Evolutionary conservation across 192 early-diverging fungal genomes (phyloP), one percentile per base, ranked within the genome.

Genomic region (Mortierella antarctica): DNA sequence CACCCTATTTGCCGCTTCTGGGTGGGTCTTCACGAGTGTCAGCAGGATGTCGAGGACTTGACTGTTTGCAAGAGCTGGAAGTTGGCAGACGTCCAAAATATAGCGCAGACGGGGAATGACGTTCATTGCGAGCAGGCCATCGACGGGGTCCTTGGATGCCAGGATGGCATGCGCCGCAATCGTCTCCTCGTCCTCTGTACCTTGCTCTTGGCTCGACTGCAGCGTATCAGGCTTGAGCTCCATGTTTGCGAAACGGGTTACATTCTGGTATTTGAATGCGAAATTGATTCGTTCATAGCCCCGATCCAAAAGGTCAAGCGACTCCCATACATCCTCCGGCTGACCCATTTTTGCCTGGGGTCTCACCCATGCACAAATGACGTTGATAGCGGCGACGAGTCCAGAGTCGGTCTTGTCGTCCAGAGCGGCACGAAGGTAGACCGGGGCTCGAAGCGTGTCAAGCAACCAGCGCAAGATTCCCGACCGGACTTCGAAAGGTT

Each of bases 401-500:
- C 88, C 93, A 6, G 87, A 83, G n/a, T 89, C 84, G 23, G 88
- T 80, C 54, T 83, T 85, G 52, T 92, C 93, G 64, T 94, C 93
- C 64, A 94, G 59, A 10, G 90, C 91, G 20, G 89, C 83, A 47
- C 93, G 83, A 54, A 93, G 71, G 64, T 90, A 85, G 4, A 91
- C 65, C 47, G 85, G 64, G 3, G 85, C 67, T 21, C 86, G 84
- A 41, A 83, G 61, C 21, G 79, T 80, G 39, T 84, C 62, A 57
- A 88, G 84, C 51, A 86, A 54, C 68, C 82, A 83, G 9, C 60
- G 65, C 41, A 66, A 79, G 21, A 74, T 79, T 45, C 67, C 73
- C 20, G 52, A 63, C 15, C 82, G 59, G 31, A 75, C 52, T 3
- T 80, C 79, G 42, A 67, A 72, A 0, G 77, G 8, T 14, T 84